Evolutionary conservation across 75 land plant genomes (phyloP).

Genomic region (Pinus tabuliformis): DNA sequence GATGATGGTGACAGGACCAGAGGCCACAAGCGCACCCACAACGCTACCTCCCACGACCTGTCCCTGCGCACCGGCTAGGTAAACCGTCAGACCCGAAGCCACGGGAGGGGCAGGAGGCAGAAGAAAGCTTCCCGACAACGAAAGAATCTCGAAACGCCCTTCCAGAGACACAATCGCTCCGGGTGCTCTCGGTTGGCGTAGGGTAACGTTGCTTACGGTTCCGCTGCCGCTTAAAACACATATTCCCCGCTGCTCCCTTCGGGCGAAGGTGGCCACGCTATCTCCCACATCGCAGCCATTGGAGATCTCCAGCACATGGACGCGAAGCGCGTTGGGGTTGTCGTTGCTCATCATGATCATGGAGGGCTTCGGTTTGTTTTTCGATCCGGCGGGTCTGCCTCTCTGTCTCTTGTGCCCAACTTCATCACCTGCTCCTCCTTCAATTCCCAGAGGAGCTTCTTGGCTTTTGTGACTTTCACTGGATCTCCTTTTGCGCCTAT

Average conservation of each 20-base stretch:
- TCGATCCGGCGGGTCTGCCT: slow-evolving; percentile 95
- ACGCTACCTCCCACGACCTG: slow-evolving; percentile 86
- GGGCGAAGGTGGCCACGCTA: slow-evolving; percentile 36
- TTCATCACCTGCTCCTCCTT: background rate
- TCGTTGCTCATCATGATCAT: slow-evolving; percentile 68
- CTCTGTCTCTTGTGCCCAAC: slow-evolving; percentile 55
- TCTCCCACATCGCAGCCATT: slow-evolving; percentile 62
- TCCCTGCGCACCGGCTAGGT: slow-evolving; percentile 78
- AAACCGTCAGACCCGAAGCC: slow-evolving; percentile 50
- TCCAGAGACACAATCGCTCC: slow-evolving; percentile 74
- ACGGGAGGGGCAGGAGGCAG: slow-evolving; percentile 15
- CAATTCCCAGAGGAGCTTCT: background rate
- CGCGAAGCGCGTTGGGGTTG: slow-evolving; percentile 64
- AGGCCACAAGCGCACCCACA: slow-evolving; percentile 57
- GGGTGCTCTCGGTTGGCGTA: slow-evolving; percentile 65
- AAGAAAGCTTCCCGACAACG: slow-evolving; percentile 50
- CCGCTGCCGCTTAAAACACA: slow-evolving; percentile 78
- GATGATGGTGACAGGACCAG: slow-evolving; percentile 61
- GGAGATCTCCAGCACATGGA: slow-evolving; percentile 82
- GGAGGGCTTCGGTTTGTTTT: slow-evolving; percentile 95
- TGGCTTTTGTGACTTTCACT: background rate
- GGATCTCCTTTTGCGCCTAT: too few relatives aligned
- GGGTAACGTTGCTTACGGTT: slow-evolving; percentile 75
- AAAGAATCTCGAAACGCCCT: slow-evolving; percentile 85
- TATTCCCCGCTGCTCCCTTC: slow-evolving; percentile 62